These are phyloP conservation scores for Podospora fimiseda DNA, from an alignment of 495 filamentous ascomycete species.

Conservation along the genomic window DNA sequence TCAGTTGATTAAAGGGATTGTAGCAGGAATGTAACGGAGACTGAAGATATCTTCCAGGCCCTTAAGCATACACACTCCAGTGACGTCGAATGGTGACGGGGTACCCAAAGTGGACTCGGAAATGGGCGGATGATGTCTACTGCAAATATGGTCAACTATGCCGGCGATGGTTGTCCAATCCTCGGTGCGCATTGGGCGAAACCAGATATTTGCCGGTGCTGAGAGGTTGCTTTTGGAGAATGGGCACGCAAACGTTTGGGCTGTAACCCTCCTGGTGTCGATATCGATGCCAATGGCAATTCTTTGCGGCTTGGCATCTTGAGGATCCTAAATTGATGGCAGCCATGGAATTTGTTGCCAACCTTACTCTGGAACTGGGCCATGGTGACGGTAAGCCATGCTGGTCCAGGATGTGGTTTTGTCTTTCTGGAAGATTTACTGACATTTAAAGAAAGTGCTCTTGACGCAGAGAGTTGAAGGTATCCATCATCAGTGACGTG, in stretches of 20 bases:
- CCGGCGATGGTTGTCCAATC: background rate
- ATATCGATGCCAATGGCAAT: too few relatives aligned
- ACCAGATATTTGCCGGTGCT: background rate
- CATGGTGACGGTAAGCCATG: too few relatives aligned
- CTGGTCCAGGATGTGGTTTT: too few relatives aligned
- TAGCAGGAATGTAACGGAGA: background rate
- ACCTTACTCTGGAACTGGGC: too few relatives aligned
- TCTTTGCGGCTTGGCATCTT: too few relatives aligned
- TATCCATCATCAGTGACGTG: too few relatives aligned
- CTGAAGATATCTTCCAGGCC: background rate
- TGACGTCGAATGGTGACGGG: too few relatives aligned
- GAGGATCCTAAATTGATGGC: background rate
- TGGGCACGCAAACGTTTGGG: background rate
- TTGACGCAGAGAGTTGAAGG: background rate
- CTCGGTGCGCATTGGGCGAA: background rate
- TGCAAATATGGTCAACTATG: background rate
- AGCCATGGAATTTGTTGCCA: background rate
- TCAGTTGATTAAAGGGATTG: background rate
- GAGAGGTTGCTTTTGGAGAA: background rate
- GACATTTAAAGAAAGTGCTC: too few relatives aligned
- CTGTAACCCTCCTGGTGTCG: too few relatives aligned
- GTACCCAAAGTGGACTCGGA: background rate
- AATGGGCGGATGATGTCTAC: background rate
- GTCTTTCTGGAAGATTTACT: too few relatives aligned
- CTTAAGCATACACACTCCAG: background rate